These are phyloP conservation scores for Chlorencoelia australis DNA, from an alignment of 2,329 filamentous ascomycete genomes.

Conservation along the genomic window DNA sequence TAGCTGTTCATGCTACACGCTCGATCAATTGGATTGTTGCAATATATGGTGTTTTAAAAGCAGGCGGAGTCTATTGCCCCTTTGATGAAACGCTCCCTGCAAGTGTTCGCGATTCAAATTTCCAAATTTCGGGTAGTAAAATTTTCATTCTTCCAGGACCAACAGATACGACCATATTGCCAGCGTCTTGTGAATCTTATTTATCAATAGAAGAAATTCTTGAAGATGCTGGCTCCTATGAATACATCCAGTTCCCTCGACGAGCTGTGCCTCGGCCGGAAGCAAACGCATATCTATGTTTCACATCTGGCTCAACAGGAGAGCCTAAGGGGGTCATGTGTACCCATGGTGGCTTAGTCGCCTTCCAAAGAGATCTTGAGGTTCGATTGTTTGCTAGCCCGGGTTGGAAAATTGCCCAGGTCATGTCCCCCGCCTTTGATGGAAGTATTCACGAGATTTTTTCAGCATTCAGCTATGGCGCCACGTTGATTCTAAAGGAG, in stretches of 20 bases:
- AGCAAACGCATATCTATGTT: slow-evolving; percentile 31
- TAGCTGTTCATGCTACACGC: slow-evolving; percentile 36
- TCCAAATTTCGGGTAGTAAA: slow-evolving; percentile 16
- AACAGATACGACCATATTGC: slow-evolving; percentile 4
- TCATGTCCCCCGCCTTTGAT: slow-evolving; percentile 36
- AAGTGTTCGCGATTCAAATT: slow-evolving; percentile 17
- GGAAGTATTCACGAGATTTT: slow-evolving; percentile 30
- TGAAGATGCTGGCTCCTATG: background rate
- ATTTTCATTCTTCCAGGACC: slow-evolving; percentile 20
- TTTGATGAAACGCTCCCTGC: slow-evolving; percentile 21
- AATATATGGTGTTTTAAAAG: slow-evolving; percentile 28
- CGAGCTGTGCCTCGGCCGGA: background rate
- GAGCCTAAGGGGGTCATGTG: slow-evolving; percentile 33
- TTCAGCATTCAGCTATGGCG: slow-evolving; percentile 4
- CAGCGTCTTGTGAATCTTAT: slow-evolving; percentile 3
- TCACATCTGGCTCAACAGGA: slow-evolving; percentile 36
- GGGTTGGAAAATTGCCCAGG: slow-evolving; percentile 29
- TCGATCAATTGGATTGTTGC: slow-evolving; percentile 33
- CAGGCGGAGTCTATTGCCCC: slow-evolving; percentile 27
- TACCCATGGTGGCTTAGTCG: slow-evolving; percentile 28
- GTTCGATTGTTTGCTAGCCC: slow-evolving; percentile 28
- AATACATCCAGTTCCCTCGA: background rate
- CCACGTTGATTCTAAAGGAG: background rate
- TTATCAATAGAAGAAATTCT: slow-evolving; percentile 6
- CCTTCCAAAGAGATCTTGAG: slow-evolving; percentile 27